Conservation (phyloP, 805 yeast species). For the Zygoascus flipseniorum region DNA sequence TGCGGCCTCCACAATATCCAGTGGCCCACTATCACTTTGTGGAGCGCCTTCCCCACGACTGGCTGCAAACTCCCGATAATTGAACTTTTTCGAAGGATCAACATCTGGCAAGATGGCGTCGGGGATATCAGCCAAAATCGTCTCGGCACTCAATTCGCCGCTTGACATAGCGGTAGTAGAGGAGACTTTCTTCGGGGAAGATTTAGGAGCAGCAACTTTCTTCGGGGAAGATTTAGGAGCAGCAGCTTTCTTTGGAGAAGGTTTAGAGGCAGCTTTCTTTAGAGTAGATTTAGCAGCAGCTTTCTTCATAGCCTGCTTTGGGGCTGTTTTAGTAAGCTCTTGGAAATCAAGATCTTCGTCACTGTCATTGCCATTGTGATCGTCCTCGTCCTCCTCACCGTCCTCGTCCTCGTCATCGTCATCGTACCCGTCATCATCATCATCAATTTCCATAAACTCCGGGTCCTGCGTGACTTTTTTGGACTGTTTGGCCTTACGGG, state of each 20-base stretch:
- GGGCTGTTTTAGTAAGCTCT: neutral
- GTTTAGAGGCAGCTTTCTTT: neutral
- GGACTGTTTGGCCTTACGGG: neutral
- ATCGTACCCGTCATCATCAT: neutral
- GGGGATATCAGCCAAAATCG: conserved; percentile 54
- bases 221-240: neutral
- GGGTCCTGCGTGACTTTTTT: neutral
- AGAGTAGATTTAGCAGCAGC: neutral
- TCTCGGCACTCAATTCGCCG: conserved; percentile 35
- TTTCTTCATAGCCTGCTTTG: neutral
- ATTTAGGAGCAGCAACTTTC: neutral
- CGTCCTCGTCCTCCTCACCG: neutral
- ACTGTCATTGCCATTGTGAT: neutral
- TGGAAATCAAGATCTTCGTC: neutral
- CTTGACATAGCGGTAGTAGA: neutral
- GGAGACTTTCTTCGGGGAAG: neutral
- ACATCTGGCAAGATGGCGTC: conserved; percentile 57
- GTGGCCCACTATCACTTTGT: conserved; percentile 12
- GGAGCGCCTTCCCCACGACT: conserved; percentile 22
- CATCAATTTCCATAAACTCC: neutral
- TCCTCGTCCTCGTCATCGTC: neutral
- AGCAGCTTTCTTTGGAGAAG: neutral
- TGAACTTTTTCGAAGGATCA: conserved; percentile 43
- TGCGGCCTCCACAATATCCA: conserved; percentile 68
- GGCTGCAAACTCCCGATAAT: conserved; percentile 50